These are phyloP conservation scores for Blastobotrys aristatus DNA, from an alignment of 1,139 yeast species.

Conservation along the genomic window DNA sequence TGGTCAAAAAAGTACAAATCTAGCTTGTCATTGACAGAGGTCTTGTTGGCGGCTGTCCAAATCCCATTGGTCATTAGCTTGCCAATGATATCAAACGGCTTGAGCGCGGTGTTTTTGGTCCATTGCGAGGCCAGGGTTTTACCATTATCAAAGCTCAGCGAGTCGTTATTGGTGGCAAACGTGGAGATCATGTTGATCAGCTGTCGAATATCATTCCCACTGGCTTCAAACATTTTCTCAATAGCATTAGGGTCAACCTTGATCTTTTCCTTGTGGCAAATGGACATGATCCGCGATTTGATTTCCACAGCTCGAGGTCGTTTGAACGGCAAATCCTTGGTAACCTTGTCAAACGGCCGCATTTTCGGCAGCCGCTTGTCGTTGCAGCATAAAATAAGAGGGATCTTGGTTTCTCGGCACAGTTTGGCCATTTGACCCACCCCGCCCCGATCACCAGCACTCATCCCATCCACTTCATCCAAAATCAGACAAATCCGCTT, in stretches of 20 bases:
- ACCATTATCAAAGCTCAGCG: conserved; percentile 50
- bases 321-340: conserved; percentile 76
- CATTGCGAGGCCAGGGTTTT: conserved; percentile 57
- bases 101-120: conserved; percentile 86
- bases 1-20: conserved; percentile 91
- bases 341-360: conserved; percentile 91
- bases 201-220: conserved; percentile 90
- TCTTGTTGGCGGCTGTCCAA: conserved; percentile 48
- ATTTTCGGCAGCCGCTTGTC: conserved; percentile 89
- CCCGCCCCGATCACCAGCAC: conserved; percentile 98
- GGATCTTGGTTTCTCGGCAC: conserved; percentile 80
- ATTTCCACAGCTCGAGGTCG: conserved; percentile 83
- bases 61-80: conserved; percentile 59
- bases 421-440: conserved; percentile 91
- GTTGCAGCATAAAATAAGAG: conserved; percentile 89
- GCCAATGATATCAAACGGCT: conserved; percentile 89
- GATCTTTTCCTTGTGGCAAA: conserved; percentile 79
- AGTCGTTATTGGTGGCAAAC: conserved; percentile 61
- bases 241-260: conserved; percentile 75
- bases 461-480: conserved; percentile 99
- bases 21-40: conserved; percentile 73
- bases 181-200: conserved; percentile 86
- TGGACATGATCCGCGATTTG: conserved; percentile 80
- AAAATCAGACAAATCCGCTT: conserved; percentile 75
- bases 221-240: conserved; percentile 79